Conservation (phyloP, 371 early-diverging fungal species). For the Mucor indicus region DNA sequence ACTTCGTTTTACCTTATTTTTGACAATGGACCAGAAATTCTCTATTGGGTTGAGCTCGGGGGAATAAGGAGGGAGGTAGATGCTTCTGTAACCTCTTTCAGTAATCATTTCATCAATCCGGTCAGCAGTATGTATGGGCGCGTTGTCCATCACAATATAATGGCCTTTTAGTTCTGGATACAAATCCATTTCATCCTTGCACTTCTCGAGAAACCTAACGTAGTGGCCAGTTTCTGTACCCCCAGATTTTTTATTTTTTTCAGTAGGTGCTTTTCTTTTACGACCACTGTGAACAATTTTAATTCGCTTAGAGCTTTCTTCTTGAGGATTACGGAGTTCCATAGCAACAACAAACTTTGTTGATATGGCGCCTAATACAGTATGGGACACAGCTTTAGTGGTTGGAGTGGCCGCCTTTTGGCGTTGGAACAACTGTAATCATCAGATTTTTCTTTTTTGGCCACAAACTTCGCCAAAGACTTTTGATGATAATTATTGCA, state of each 20-base stretch:
- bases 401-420: too few relatives aligned
- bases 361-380: too few relatives aligned
- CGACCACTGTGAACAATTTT: constrained; percentile 8
- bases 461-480: too few relatives aligned
- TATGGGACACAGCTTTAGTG: too few relatives aligned
- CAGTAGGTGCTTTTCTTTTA: constrained; percentile 9
- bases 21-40: neutral
- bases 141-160: constrained; percentile 20
- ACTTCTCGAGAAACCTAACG: constrained; percentile 10
- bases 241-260: constrained; percentile 9
- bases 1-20: neutral
- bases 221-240: constrained; percentile 12
- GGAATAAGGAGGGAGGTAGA: constrained; percentile 7
- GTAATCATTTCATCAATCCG: constrained; percentile 9
- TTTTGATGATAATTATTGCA: too few relatives aligned
- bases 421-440: too few relatives aligned
- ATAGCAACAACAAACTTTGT: too few relatives aligned
- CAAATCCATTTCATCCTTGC: constrained; percentile 20
- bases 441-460: too few relatives aligned
- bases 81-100: constrained; percentile 1
- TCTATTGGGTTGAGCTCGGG: constrained; percentile 14
- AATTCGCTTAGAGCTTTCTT: too few relatives aligned
- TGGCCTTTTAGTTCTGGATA: constrained; percentile 16
- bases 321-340: too few relatives aligned
- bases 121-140: constrained; percentile 12